Conservation (phyloP, 2,329 filamentous ascomycete genomes). For the Tolypocladium ophioglossoides region DNA sequence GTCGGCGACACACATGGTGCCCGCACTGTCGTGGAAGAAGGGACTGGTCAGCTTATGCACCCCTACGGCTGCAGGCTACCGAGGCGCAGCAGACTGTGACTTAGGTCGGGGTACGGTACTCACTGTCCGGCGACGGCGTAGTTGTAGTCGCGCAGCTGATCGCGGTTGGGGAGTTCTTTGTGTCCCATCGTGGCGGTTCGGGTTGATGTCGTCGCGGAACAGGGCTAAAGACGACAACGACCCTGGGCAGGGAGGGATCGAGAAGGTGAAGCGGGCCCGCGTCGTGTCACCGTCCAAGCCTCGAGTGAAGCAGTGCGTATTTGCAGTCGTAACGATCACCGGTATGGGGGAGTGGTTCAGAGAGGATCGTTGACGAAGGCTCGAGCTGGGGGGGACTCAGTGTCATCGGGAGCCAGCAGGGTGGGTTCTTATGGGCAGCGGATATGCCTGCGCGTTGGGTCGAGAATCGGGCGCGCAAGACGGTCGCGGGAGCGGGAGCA, state of each 20-base stretch:
- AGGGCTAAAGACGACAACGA: background rate
- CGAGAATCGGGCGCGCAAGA: background rate
- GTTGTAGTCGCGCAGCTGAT: conserved; percentile 58
- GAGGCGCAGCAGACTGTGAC: background rate
- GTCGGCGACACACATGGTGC: conserved; percentile 73
- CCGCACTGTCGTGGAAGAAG: conserved; percentile 52
- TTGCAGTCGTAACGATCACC: background rate
- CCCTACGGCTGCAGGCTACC: conserved; percentile 1
- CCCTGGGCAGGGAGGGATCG: background rate
- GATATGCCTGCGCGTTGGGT: background rate
- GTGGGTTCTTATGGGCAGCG: background rate
- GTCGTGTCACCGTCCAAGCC: background rate
- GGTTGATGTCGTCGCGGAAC: background rate
- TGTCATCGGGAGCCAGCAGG: background rate
- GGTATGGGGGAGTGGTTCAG: background rate
- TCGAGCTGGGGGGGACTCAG: background rate
- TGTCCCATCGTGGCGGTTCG: conserved; percentile 11
- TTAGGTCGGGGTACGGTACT: conserved; percentile 24
- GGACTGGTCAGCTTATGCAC: background rate
- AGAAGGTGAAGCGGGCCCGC: background rate
- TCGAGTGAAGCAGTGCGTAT: background rate
- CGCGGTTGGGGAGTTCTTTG: conserved; percentile 40
- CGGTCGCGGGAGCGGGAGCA: background rate
- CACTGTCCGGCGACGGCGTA: conserved; percentile 79
- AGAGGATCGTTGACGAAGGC: background rate